Percentiles rank a stretch among this genome's conserved stretches.
These are phyloP conservation scores for Bryoglossum gracile DNA, from an alignment of 495 filamentous ascomycete genomes.

Conservation along the genomic window DNA sequence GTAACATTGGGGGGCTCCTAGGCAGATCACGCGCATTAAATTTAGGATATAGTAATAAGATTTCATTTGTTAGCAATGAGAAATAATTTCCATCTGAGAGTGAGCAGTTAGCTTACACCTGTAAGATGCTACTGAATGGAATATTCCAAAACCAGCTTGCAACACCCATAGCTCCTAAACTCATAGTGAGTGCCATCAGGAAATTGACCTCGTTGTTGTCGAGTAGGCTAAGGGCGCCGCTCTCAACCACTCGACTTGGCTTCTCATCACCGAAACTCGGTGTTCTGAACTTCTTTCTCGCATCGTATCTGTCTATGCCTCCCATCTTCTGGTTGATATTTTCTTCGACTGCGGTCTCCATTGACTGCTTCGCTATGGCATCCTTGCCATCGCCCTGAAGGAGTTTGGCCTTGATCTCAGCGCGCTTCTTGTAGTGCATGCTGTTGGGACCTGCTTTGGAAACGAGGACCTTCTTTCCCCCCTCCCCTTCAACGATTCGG, in stretches of 20 bases:
- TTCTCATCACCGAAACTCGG: conserved; percentile 47
- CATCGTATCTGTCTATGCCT: conserved; percentile 21
- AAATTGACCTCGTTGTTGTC: conserved; percentile 95
- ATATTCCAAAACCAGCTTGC: conserved; percentile 46
- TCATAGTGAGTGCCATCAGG: conserved; percentile 78
- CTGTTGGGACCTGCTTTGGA: conserved; percentile 24
- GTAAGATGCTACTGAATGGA: conserved; percentile 34
- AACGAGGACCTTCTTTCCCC: conserved; percentile 66
- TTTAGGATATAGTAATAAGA: not conserved
- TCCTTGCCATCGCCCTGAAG: conserved; percentile 12
- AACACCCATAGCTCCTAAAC: conserved; percentile 65
- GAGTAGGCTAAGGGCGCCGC: conserved; percentile 60
- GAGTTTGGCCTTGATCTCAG: conserved; percentile 10
- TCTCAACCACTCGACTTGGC: conserved; percentile 64
- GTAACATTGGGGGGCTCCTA: no score
- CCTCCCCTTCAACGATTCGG: conserved; percentile 83
- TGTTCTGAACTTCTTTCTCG: conserved; percentile 31
- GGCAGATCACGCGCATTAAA: no score
- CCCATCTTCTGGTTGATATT: conserved; percentile 19
- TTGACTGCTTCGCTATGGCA: conserved; percentile 3
- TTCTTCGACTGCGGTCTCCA: conserved; percentile 17
- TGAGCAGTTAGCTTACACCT: not conserved
- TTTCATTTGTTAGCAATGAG: not conserved
- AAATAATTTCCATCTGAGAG: not conserved
- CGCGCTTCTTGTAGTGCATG: conserved; percentile 18